A percentile compares a stretch with the other conserved stretches of the same genome.
Conservation (phyloP, 2,329 filamentous ascomycete genomes). For the Akanthomyces muscarius region DNA sequence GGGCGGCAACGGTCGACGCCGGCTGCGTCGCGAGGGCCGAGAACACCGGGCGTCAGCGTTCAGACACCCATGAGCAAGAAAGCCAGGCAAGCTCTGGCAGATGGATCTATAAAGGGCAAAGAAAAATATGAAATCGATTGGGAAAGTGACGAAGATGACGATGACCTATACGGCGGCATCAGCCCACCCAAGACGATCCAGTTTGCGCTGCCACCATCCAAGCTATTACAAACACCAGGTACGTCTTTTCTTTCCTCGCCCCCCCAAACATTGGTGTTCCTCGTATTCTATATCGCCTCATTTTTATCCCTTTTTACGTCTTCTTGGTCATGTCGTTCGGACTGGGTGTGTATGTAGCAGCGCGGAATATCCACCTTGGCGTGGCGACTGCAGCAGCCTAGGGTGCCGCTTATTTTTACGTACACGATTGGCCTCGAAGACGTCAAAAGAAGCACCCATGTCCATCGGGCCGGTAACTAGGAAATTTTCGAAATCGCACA, state of each 20-base stretch:
- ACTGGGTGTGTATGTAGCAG: neutral
- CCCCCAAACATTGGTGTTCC: neutral
- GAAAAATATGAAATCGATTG: constrained; percentile 60
- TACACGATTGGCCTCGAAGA: neutral
- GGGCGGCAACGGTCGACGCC: constrained; percentile 37
- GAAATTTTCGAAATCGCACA: neutral
- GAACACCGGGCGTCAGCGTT: constrained; percentile 81
- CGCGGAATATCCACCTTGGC: constrained; percentile 6
- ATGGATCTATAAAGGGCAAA: constrained; percentile 24
- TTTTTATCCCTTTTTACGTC: constrained; percentile 1
- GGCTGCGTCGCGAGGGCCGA: constrained; percentile 44
- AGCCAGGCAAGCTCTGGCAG: constrained; percentile 47
- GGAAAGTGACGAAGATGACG: constrained; percentile 70
- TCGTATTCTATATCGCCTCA: neutral
- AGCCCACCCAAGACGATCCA: constrained; percentile 94
- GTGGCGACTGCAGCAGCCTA: neutral
- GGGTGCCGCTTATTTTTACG: constrained; percentile 9
- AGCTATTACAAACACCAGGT: constrained; percentile 77
- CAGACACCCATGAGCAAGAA: constrained; percentile 64
- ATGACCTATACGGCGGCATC: constrained; percentile 63
- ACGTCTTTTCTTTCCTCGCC: constrained; percentile 27
- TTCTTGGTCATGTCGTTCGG: neutral
- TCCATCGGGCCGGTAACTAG: neutral
- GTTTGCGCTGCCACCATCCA: constrained; percentile 73
- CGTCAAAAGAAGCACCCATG: neutral